Evolutionary conservation across 2,329 filamentous ascomycete species (phyloP).

Genomic region (Fusarium chlamydosporum): DNA sequence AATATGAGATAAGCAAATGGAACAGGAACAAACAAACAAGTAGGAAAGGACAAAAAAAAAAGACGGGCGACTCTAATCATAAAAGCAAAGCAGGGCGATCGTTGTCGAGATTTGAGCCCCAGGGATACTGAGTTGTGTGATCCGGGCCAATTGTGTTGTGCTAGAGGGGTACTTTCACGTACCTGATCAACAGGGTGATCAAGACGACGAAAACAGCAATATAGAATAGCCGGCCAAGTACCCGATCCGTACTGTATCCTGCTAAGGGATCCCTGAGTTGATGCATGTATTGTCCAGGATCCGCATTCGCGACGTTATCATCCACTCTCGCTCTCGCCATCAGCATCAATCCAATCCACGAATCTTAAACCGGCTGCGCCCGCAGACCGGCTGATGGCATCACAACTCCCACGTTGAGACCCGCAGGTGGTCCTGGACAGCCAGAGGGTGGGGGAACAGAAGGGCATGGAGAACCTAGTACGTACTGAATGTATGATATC

Average conservation of each 20-base stretch:
- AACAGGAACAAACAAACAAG: conserved; percentile 36
- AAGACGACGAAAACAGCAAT: conserved; percentile 9
- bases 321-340: conserved; percentile 46
- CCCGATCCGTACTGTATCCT: neutral
- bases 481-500: conserved; percentile 3
- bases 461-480: neutral
- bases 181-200: conserved; percentile 18
- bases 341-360: conserved; percentile 38
- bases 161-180: conserved; percentile 36
- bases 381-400: conserved; percentile 51
- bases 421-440: conserved; percentile 47
- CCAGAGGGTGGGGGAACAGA: conserved; percentile 43
- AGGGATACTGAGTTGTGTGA: conserved; percentile 49
- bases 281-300: conserved; percentile 17
- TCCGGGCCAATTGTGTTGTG: conserved; percentile 44
- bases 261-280: conserved; percentile 27
- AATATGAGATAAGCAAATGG: conserved; percentile 40
- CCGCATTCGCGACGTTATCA: conserved; percentile 50
- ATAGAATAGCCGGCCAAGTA: conserved; percentile 20
- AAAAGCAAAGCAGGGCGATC: conserved; percentile 52
- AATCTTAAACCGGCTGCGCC: conserved; percentile 51
- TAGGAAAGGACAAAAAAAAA: conserved; percentile 22
- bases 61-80: conserved; percentile 50
- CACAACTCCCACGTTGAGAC: conserved; percentile 52
- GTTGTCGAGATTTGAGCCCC: conserved; percentile 49